These are phyloP conservation scores for Ophiocordyceps sinensis DNA, from an alignment of 2,329 filamentous ascomycete species.

Conservation along the genomic window DNA sequence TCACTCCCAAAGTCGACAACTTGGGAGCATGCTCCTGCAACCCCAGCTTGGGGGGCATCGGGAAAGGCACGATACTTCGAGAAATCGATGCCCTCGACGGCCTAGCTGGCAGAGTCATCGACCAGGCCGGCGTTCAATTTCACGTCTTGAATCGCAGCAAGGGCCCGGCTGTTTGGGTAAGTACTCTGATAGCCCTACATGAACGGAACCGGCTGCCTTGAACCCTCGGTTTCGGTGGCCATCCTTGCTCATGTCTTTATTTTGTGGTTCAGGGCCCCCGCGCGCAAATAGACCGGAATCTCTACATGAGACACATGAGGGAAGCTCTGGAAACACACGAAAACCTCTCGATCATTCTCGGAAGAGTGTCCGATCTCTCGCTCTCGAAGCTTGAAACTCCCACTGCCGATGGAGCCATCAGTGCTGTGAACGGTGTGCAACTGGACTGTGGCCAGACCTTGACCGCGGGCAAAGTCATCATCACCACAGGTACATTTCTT, in stretches of 20 bases:
- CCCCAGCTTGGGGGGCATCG: slow-evolving; percentile 94
- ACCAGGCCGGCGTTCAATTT: slow-evolving; percentile 93
- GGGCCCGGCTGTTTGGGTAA: slow-evolving; percentile 81
- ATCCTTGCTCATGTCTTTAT: not conserved
- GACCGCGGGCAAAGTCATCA: slow-evolving; percentile 67
- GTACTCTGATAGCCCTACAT: slow-evolving; percentile 4
- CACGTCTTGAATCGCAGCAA: slow-evolving; percentile 77
- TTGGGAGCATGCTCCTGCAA: slow-evolving; percentile 95
- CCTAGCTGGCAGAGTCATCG: slow-evolving; percentile 73
- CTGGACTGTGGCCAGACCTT: slow-evolving; percentile 80
- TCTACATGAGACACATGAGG: slow-evolving; percentile 86
- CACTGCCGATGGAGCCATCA: slow-evolving; percentile 31
- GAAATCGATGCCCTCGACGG: slow-evolving; percentile 94
- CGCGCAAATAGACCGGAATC: slow-evolving; percentile 81
- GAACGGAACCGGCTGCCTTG: not conserved
- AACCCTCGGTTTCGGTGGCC: no score
- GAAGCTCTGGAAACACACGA: slow-evolving; percentile 68
- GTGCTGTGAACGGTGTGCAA: slow-evolving; percentile 69
- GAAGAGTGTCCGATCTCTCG: slow-evolving; percentile 86
- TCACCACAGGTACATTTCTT: slow-evolving; percentile 92
- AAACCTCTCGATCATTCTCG: slow-evolving; percentile 67
- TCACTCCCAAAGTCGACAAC: slow-evolving; percentile 80
- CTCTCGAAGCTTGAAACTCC: slow-evolving; percentile 31
- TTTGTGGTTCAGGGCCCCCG: slow-evolving; percentile 49
- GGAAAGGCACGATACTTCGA: slow-evolving; percentile 89